Conservation (phyloP, 805 yeast species). For the Cyberlindnera misumaiensis region DNA sequence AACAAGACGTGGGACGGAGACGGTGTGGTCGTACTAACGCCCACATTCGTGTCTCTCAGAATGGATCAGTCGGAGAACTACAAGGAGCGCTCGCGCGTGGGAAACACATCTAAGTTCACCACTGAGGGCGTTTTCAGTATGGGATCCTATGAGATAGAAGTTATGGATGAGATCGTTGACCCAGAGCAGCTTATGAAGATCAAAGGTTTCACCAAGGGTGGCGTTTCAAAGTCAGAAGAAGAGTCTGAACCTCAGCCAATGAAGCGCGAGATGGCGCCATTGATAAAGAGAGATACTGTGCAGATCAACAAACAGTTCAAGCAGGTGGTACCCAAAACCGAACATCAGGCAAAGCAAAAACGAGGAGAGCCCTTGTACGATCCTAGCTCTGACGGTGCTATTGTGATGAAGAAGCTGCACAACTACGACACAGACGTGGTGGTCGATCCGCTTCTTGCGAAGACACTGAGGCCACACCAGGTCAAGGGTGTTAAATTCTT, state of each 20-base stretch:
- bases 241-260: not conserved
- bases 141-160: slow-evolving; percentile 57
- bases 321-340: slow-evolving; percentile 18
- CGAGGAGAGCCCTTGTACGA: slow-evolving; percentile 33
- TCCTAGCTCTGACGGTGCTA: slow-evolving; percentile 28
- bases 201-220: slow-evolving; percentile 8
- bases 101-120: slow-evolving; percentile 17
- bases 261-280: not conserved
- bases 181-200: slow-evolving; percentile 17
- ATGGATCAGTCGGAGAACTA: slow-evolving; percentile 25
- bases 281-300: slow-evolving; percentile 9
- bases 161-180: slow-evolving; percentile 40
- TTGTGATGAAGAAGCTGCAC: slow-evolving; percentile 33
- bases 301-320: slow-evolving; percentile 19
- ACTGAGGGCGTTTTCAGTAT: slow-evolving; percentile 39
- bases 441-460: slow-evolving; percentile 52
- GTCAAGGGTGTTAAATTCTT: slow-evolving; percentile 75
- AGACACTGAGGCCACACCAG: slow-evolving; percentile 74
- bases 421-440: slow-evolving; percentile 37
- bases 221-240: slow-evolving; percentile 2
- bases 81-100: slow-evolving; percentile 22
- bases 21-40: slow-evolving; percentile 45
- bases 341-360: slow-evolving; percentile 9
- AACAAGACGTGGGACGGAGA: slow-evolving; percentile 96
- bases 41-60: slow-evolving; percentile 24